phyloP scores from a whole-genome alignment of 352 stramenopile species.

The Phytophthora pisi region DNA sequence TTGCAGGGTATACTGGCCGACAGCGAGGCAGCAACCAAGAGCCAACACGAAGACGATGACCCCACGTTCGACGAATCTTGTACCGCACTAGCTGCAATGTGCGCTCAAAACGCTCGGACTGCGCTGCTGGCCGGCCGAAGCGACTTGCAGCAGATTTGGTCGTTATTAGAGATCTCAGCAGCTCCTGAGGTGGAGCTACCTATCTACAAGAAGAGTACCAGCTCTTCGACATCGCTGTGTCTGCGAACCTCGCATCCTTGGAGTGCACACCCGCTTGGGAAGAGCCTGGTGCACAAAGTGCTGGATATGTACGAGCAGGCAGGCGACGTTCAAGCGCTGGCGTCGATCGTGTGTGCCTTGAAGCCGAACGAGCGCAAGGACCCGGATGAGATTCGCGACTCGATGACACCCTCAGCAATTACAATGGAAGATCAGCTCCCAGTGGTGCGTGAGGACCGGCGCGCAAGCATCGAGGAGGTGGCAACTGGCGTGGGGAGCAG shows the following conservation, averaged over 20 bases:
- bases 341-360: conserved; percentile 80
- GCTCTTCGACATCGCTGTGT: conserved; percentile 22
- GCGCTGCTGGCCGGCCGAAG: conserved; percentile 57
- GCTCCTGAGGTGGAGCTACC: conserved; percentile 55
- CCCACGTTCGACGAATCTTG: conserved; percentile 15
- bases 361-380: conserved; percentile 43
- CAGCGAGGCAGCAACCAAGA: conserved; percentile 7
- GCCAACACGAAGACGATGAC: conserved; percentile 8
- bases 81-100: conserved; percentile 40
- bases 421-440: conserved; percentile 41
- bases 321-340: conserved; percentile 75
- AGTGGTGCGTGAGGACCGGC: conserved; percentile 37
- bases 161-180: conserved; percentile 71
- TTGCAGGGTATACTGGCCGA: conserved; percentile 47
- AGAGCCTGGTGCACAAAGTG: conserved; percentile 76
- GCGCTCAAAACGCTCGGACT: conserved; percentile 64
- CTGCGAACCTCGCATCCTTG: conserved; percentile 68
- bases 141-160: conserved; percentile 86
- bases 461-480: conserved; percentile 24
- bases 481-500: conserved; percentile 6
- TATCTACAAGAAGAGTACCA: conserved; percentile 46
- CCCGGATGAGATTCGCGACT: conserved; percentile 12
- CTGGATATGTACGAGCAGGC: conserved; percentile 81
- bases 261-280: conserved; percentile 82
- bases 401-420: conserved; percentile 26